Evolutionary conservation across 2,329 filamentous ascomycete species (phyloP).

Genomic region (Penicillium sclerotiorum): DNA sequence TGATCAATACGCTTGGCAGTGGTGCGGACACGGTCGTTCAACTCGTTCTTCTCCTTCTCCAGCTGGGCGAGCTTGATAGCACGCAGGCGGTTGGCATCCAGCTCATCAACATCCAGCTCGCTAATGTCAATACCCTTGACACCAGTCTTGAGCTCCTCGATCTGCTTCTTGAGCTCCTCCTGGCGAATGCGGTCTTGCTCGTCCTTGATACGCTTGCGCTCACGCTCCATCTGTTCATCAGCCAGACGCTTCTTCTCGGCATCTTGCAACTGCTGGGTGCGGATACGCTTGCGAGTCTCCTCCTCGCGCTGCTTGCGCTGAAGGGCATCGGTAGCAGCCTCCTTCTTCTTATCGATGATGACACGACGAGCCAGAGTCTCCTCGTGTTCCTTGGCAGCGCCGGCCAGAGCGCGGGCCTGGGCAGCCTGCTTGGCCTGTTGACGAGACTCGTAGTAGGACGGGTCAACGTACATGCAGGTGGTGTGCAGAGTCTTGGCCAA

Average conservation of each 20-base stretch:
- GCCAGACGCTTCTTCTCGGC: conserved; percentile 85
- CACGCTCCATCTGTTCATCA: conserved; percentile 91
- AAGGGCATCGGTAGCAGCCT: conserved; percentile 84
- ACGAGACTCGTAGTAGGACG: conserved; percentile 80
- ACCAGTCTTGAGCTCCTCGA: conserved; percentile 86
- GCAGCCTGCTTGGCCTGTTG: conserved; percentile 77
- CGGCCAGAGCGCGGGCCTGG: conserved; percentile 77
- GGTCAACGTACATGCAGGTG: conserved; percentile 94
- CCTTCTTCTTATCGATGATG: conserved; percentile 94
- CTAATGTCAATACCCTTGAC: conserved; percentile 79
- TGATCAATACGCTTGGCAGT: conserved; percentile 97
- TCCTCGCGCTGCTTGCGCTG: conserved; percentile 91
- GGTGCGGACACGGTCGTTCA: conserved; percentile 85
- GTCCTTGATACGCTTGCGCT: conserved; percentile 80
- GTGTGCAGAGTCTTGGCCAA: conserved; percentile 89
- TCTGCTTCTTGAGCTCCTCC: conserved; percentile 90
- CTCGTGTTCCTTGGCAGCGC: conserved; percentile 87
- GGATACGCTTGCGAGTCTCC: conserved; percentile 81
- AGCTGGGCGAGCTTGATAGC: conserved; percentile 93
- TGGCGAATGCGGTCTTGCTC: conserved; percentile 88
- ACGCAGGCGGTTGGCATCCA: conserved; percentile 88
- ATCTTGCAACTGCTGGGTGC: conserved; percentile 84
- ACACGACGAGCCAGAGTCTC: conserved; percentile 84
- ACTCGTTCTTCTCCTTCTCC: conserved; percentile 96
- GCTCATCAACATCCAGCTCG: conserved; percentile 71